Conservation (phyloP, 305 asterid species). For the Fraxinus paxiana region DNA sequence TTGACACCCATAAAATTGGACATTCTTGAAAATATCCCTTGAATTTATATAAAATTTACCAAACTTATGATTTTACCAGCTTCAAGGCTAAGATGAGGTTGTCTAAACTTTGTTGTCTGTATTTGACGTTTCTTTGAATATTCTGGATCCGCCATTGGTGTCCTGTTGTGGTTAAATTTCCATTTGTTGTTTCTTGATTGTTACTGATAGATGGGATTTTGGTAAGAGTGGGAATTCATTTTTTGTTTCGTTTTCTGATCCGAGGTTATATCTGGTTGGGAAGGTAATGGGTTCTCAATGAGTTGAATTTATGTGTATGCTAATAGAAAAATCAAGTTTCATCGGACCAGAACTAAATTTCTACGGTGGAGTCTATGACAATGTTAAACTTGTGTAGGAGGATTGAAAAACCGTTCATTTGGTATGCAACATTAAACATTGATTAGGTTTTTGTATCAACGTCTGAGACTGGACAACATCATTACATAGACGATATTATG, state of each 20-base stretch:
- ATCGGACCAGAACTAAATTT: not conserved
- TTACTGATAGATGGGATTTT: not conserved
- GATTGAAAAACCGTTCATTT: not conserved
- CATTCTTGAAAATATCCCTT: too few relatives aligned
- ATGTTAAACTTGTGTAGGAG: not conserved
- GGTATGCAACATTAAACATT: not conserved
- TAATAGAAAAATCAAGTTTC: not conserved
- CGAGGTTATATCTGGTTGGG: not conserved
- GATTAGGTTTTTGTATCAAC: not conserved
- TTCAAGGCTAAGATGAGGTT: not conserved
- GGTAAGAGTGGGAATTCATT: not conserved
- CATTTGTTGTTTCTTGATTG: not conserved
- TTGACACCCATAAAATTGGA: too few relatives aligned
- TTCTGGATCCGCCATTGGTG: not conserved
- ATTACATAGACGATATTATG: not conserved
- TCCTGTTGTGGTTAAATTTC: not conserved
- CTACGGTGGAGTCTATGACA: not conserved
- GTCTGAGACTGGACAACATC: not conserved
- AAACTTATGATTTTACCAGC: not conserved
- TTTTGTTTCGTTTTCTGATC: not conserved
- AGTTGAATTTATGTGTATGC: not conserved
- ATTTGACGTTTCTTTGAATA: not conserved
- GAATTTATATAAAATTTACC: too few relatives aligned
- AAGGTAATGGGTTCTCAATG: not conserved
- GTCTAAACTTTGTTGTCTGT: not conserved